Evolutionary conservation across 208 protist genomes (phyloP).

Genomic region (Wallacemonas sp.): DNA sequence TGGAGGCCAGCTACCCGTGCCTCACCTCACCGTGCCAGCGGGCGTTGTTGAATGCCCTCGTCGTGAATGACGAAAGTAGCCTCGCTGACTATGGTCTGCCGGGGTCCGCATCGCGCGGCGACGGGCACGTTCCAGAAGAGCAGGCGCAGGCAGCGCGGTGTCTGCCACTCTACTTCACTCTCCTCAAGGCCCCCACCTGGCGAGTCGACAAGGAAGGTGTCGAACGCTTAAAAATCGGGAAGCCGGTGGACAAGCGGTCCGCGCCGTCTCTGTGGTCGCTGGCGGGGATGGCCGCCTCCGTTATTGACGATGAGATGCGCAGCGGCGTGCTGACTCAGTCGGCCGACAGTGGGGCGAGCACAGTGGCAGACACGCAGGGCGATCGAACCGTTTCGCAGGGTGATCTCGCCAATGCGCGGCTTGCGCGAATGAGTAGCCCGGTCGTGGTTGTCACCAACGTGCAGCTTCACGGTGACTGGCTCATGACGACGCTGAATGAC

Average conservation of each 20-base stretch:
- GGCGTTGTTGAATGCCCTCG: background rate
- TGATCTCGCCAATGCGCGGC: background rate
- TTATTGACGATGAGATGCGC: background rate
- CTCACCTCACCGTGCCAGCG: background rate
- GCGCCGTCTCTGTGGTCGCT: background rate
- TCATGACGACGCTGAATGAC: conserved; percentile 25
- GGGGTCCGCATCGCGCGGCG: too few relatives aligned
- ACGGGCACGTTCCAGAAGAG: too few relatives aligned
- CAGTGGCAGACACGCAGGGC: too few relatives aligned
- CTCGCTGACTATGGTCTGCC: too few relatives aligned
- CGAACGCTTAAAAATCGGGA: too few relatives aligned
- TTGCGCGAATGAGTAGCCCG: background rate
- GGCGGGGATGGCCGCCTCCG: background rate
- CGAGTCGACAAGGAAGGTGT: conserved; percentile 4
- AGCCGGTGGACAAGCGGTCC: background rate
- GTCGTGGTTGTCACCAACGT: background rate
- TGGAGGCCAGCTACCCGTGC: background rate
- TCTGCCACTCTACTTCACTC: conserved; percentile 1
- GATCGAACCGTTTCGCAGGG: too few relatives aligned
- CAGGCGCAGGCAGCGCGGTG: background rate
- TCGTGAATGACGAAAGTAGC: background rate
- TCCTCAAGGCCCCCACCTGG: background rate
- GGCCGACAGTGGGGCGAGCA: too few relatives aligned
- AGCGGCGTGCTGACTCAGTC: background rate
- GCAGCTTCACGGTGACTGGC: conserved; percentile 18